Evolutionary conservation across 129 eudicot genomes (phyloP).

Genomic region (Glebionis coronaria): DNA sequence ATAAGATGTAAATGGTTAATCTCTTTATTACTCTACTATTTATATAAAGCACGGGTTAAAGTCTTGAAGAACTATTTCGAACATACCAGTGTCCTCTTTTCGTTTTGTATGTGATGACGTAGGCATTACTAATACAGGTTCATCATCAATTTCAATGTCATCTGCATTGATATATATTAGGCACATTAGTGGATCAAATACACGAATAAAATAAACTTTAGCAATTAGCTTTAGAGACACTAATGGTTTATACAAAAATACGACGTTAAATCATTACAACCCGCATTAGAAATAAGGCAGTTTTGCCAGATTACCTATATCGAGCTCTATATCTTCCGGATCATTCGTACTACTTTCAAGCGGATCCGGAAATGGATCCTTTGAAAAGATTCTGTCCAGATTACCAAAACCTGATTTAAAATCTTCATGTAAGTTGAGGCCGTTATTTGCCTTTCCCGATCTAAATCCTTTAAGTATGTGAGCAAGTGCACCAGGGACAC

Average conservation of each 20-base stretch:
- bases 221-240: too few species aligned
- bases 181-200: constrained; percentile 11
- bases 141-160: constrained; percentile 92
- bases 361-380: constrained; percentile 56
- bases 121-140: constrained; percentile 47
- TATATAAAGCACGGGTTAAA: background rate
- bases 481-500: constrained; percentile 61
- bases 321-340: constrained; percentile 52
- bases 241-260: too few species aligned
- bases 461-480: constrained; percentile 77
- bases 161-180: constrained; percentile 43
- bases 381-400: constrained; percentile 53
- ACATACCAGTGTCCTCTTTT: constrained; percentile 37
- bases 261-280: background rate
- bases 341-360: constrained; percentile 28
- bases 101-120: constrained; percentile 53
- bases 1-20: background rate
- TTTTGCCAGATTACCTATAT: constrained; percentile 48
- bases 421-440: constrained; percentile 27
- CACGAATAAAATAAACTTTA: too few species aligned
- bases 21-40: background rate
- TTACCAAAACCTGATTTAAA: constrained; percentile 39
- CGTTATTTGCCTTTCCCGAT: constrained; percentile 41
- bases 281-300: background rate
- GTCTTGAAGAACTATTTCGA: background rate